These are phyloP conservation scores for Nicotiana undulata DNA, from an alignment of 257 asterid genomes.

Conservation along the genomic window DNA sequence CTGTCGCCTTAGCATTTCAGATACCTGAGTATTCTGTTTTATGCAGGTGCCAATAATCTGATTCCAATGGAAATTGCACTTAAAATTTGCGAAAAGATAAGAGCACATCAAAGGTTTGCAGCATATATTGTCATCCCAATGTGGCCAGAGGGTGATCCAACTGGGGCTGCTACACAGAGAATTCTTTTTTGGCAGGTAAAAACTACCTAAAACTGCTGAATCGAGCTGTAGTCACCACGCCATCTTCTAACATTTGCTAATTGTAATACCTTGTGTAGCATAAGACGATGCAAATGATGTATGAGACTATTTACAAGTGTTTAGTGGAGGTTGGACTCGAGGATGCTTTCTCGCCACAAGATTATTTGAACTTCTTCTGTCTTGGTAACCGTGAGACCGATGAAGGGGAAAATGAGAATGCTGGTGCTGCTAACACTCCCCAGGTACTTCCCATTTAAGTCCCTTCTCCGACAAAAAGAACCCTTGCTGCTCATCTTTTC, in stretches of 20 bases:
- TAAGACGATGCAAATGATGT: conserved; percentile 99
- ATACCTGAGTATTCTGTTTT: conserved; percentile 3
- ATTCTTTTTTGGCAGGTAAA: conserved; percentile 94
- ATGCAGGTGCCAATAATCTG: conserved; percentile 86
- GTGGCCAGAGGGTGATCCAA: conserved; percentile 99
- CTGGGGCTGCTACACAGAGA: conserved; percentile 90
- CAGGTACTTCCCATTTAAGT: conserved; percentile 37
- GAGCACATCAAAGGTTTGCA: conserved; percentile 89
- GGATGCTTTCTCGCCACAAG: conserved; percentile 80
- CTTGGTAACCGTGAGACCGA: conserved; percentile 91
- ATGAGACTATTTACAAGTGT: conserved; percentile 85
- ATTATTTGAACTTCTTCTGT: conserved; percentile 81
- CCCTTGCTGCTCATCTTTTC: neutral
- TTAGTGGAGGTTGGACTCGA: conserved; percentile 93
- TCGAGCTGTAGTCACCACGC: too few relatives aligned
- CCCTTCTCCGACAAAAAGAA: neutral
- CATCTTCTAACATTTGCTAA: neutral
- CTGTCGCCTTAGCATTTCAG: neutral
- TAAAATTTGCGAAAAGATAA: conserved; percentile 79
- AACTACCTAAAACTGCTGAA: neutral
- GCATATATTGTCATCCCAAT: conserved; percentile 87
- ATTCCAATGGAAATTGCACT: conserved; percentile 95
- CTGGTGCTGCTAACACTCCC: conserved; percentile 57
- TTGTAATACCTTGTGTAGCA: conserved; percentile 26
- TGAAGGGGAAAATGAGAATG: conserved; percentile 25